These are phyloP conservation scores for Bipolaris victoriae DNA, from an alignment of 2,329 filamentous ascomycete species.

Conservation along the genomic window DNA sequence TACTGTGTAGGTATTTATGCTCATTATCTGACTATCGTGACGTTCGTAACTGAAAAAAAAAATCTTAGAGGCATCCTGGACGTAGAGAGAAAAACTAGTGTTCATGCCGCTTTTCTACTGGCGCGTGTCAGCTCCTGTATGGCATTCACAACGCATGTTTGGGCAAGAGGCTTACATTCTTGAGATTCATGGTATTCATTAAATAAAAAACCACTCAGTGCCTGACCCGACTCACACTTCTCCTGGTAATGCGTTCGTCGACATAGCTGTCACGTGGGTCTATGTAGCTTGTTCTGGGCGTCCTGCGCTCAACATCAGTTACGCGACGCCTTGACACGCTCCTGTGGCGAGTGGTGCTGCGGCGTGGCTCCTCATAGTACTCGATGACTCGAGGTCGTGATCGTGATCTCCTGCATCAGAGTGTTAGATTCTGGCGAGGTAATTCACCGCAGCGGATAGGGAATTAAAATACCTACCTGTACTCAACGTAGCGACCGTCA, in stretches of 20 bases:
- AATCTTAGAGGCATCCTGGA: not conserved
- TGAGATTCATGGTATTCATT: not conserved
- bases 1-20: not conserved
- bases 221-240: conserved; percentile 41
- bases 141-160: not conserved
- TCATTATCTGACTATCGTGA: not conserved
- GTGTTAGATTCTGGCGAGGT: not conserved
- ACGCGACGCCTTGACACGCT: conserved; percentile 36
- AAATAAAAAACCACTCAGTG: not conserved
- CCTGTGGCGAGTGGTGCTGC: conserved; percentile 33
- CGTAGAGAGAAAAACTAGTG: too few species aligned
- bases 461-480: conserved; percentile 24
- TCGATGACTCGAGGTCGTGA: conserved; percentile 34
- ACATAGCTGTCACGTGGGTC: conserved; percentile 33
- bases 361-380: conserved; percentile 37
- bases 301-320: conserved; percentile 35
- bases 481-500: conserved; percentile 28
- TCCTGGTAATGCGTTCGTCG: conserved; percentile 34
- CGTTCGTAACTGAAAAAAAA: not conserved
- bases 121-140: not conserved
- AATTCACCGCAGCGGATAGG: too few species aligned
- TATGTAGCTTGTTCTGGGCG: conserved; percentile 34
- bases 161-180: not conserved
- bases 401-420: conserved; percentile 16
- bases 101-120: not conserved